Base-by-base conservation (phyloP, 371 early-diverging fungal species). In the Actinomortierella ambigua region DNA sequence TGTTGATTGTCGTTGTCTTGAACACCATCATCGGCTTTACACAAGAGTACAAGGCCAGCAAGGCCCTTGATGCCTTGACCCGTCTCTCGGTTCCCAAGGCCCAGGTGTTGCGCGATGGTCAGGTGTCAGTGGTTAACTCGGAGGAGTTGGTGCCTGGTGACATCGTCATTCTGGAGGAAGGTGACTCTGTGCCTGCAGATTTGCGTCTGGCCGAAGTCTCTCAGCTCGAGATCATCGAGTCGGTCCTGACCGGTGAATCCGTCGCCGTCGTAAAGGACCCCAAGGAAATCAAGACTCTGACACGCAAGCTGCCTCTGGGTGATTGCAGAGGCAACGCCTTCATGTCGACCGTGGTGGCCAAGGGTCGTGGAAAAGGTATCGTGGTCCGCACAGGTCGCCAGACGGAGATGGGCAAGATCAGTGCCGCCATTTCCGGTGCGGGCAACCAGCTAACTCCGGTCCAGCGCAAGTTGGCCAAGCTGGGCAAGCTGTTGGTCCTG, bases 241-340 rank as follows among this genome's bases (percentile, higher is more conserved):
- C 86, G 50, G 83, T 91, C 61, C 66, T 94, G 44, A 94, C 92
- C 7, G 94, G 93, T 47, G 93, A 94, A 55, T 80, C 83, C 51
- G 77, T 90, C 6, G 81, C 88, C 27, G 82, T 89, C 9, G 53
- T 50, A 48, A 93, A 92, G 79, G 82, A 82, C 46, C 61, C 81
- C 27, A 63, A 78, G 55, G 81, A 79, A 41, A 82, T 89, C 55
- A 77, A 68, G 61, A 89, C 79, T 23, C 55, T 75, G 53, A 89
- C 75, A 40, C 87, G 75, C 55, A 84, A 76, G 83, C 80, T 92
- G 20, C 93, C 94, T 0, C 77, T 94, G 6, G 91, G 88, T 50
- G 94, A 94, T 56, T 93, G 94, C 79, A 88, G 86, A 63, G 90
- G 91, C 55, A 91, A 87, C 60, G 93, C 93, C 2, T 94, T 94